These are phyloP conservation scores for Neoascochyta sp. DNA, from an alignment of 2,329 filamentous ascomycete species.

Conservation along the genomic window DNA sequence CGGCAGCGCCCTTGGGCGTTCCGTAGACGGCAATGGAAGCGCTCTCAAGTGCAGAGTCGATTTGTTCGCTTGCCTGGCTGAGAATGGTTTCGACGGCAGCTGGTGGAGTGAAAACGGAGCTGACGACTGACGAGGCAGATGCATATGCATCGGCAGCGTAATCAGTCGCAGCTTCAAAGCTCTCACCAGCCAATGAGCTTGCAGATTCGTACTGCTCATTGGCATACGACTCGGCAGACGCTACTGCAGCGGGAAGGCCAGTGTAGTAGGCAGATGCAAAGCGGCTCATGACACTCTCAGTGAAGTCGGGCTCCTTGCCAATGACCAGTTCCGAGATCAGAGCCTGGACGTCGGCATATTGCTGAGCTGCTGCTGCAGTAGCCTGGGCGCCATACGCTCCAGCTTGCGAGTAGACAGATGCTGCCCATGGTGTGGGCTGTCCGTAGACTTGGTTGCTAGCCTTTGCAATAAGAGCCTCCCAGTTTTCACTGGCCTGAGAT, in stretches of 20 bases:
- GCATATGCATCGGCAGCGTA: conserved; percentile 51
- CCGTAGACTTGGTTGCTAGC: conserved; percentile 70
- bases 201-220: conserved; percentile 43
- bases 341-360: conserved; percentile 67
- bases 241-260: conserved; percentile 55
- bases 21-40: conserved; percentile 58
- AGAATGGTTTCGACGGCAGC: conserved; percentile 57
- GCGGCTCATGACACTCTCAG: conserved; percentile 71
- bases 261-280: conserved; percentile 70
- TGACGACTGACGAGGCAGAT: conserved; percentile 46
- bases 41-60: conserved; percentile 57
- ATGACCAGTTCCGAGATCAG: conserved; percentile 72
- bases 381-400: conserved; percentile 60
- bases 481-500: conserved; percentile 58
- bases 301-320: conserved; percentile 77
- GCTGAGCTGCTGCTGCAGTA: conserved; percentile 57
- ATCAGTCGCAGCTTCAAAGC: conserved; percentile 46
- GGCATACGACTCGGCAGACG: conserved; percentile 53
- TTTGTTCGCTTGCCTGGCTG: conserved; percentile 53
- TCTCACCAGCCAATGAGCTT: conserved; percentile 51
- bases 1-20: conserved; percentile 51
- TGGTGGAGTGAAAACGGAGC: conserved; percentile 54
- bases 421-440: conserved; percentile 52
- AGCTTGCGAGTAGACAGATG: conserved; percentile 50
- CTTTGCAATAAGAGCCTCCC: conserved; percentile 60